A percentile compares a stretch with the other conserved stretches of the same genome.
Evolutionary conservation across 345 rosid genomes (phyloP).

Genomic region (Gossypium stocksii): DNA sequence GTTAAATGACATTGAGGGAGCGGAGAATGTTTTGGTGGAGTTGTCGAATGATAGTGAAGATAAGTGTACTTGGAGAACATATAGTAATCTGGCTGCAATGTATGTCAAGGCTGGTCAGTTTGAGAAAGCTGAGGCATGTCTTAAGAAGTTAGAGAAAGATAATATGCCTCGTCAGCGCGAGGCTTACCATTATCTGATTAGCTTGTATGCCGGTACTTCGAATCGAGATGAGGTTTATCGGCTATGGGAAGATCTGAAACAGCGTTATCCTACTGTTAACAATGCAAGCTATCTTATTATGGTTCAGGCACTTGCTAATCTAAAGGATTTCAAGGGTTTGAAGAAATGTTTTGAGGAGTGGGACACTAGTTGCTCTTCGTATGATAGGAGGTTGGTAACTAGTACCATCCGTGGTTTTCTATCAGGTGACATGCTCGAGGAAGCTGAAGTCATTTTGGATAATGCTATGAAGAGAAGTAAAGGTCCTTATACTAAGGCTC

Average conservation of each 20-base stretch:
- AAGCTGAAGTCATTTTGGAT: slow-evolving; percentile 47
- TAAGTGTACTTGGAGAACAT: slow-evolving; percentile 44
- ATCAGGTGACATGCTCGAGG: slow-evolving; percentile 41
- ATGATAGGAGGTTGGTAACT: slow-evolving; percentile 59
- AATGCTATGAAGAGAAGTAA: slow-evolving; percentile 30
- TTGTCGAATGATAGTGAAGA: slow-evolving; percentile 28
- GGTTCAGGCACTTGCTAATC: slow-evolving; percentile 56
- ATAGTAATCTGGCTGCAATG: slow-evolving; percentile 54
- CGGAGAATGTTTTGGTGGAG: slow-evolving; percentile 42
- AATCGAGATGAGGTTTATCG: slow-evolving; percentile 55
- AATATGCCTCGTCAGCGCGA: slow-evolving; percentile 44
- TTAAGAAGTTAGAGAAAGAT: slow-evolving; percentile 53
- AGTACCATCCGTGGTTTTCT: slow-evolving; percentile 46
- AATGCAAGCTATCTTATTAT: slow-evolving; percentile 54
- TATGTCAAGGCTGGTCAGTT: slow-evolving; percentile 56
- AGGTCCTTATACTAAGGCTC: slow-evolving; percentile 35
- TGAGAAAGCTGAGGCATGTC: slow-evolving; percentile 63
- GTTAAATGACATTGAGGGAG: slow-evolving; percentile 51
- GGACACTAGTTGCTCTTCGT: slow-evolving; percentile 46
- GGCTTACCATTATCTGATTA: slow-evolving; percentile 65
- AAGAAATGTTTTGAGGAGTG: slow-evolving; percentile 55
- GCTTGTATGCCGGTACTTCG: slow-evolving; percentile 47
- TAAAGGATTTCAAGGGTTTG: slow-evolving; percentile 52
- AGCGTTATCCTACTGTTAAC: slow-evolving; percentile 28
- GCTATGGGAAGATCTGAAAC: slow-evolving; percentile 56